Evolutionary conservation across 2,329 filamentous ascomycete species (phyloP), one percentile per base, ranked within the genome.

Genomic region (Fusarium caatingaense): DNA sequence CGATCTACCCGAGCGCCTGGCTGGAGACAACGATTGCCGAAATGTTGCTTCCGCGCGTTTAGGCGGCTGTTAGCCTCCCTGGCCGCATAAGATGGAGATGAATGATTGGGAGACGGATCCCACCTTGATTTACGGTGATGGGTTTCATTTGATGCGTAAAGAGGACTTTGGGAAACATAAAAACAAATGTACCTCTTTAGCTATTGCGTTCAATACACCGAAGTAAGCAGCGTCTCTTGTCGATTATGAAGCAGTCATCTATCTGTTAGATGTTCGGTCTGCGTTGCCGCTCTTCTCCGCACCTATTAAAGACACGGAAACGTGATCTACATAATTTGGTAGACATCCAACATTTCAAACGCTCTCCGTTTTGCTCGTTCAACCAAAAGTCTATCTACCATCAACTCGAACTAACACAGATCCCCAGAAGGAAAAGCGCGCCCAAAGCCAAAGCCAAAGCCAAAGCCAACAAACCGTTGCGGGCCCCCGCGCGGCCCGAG

Each of bases 401-500:
- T 15, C n/a, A 42, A 32, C 27, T 8, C 15, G 10, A 20, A 9
- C 5, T 27, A 28, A 10, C 12, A 21, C 15, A n/a, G 11, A 54
- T 44, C 37, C 34, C 12, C 20, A 49, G 28, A 30, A 23, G 54
- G 25, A 42, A 25, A 41, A 15, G 50, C 37, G 50, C 25, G 34
- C 16, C 13, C 21, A 51, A 46, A 13, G 27, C 27, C 27, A 28
- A 28, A 16, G 27, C 27, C 27, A 28, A 28, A 16, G 37, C n/a
- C 46, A 30, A 25, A 60, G 23, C 32, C 48, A 49, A 23, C 21
- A 15, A 34, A 41, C 41, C 32, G 47, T 40, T 40, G 15, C 27
- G 74, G 76, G 48, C 48, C 48, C 87, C 85, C 10, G 83, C 79
- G 30, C 78, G 77, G 20, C 78, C 80, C 16, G 78, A 83, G 7